Evolutionary conservation across 306 rosid species (phyloP).

Genomic region (Oemleria cerasiformis): DNA sequence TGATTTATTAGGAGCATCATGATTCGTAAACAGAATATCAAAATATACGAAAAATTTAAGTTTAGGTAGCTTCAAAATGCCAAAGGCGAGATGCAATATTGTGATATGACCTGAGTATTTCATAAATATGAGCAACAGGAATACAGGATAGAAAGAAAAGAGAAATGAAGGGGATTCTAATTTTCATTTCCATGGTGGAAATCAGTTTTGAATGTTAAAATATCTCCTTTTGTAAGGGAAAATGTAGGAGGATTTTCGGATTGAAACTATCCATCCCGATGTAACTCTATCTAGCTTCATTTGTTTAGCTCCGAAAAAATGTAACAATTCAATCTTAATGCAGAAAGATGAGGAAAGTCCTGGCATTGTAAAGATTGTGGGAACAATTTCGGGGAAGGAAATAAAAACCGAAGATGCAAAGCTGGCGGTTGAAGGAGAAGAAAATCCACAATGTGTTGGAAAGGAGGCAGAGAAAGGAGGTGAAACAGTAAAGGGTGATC

Average conservation of each 20-base stretch:
- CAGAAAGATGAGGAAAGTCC: constrained; percentile 22
- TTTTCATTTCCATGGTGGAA: neutral
- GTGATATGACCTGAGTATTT: too few relatives aligned
- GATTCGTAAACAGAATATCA: too few relatives aligned
- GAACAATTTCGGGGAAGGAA: too few relatives aligned
- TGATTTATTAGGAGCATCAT: too few relatives aligned
- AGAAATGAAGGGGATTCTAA: neutral
- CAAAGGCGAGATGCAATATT: too few relatives aligned
- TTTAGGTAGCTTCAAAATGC: too few relatives aligned
- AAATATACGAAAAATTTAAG: too few relatives aligned
- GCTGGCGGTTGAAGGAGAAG: neutral
- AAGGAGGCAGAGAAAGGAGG: constrained; percentile 16
- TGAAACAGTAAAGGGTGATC: neutral
- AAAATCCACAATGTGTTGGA: constrained; percentile 16
- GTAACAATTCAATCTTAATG: constrained; percentile 7
- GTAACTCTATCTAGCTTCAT: too few relatives aligned
- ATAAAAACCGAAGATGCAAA: too few relatives aligned
- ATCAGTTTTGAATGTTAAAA: neutral
- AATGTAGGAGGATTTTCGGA: too few relatives aligned
- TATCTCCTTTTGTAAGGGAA: neutral
- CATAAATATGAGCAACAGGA: too few relatives aligned
- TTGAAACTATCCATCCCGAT: too few relatives aligned
- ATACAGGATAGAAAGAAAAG: neutral
- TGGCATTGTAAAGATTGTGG: neutral
- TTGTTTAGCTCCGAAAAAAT: neutral